Base-by-base conservation (phyloP, 2,329 filamentous ascomycete genomes). In the Elsinoe arachidis region DNA sequence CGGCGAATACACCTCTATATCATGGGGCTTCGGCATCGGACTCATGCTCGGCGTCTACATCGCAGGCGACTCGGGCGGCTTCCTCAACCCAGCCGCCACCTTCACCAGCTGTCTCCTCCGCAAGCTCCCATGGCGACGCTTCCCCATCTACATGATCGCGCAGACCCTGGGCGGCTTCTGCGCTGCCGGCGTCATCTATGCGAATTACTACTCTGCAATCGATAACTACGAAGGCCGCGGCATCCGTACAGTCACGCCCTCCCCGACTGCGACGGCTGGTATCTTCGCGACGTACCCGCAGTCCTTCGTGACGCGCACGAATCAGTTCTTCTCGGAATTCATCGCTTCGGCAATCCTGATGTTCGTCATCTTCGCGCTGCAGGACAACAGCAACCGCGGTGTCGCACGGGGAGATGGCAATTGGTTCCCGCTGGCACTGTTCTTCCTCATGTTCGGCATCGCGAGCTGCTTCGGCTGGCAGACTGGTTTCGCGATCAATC, bases 391-490 rank as follows among this genome's bases (percentile, higher is more conserved):
- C 14, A 68, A 69, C 41, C 64, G 65, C 1, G 70, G 68, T 59
- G 54, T 70, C 35, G 43, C 53, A 7, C 57, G 43, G 46, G 58
- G 56, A 11, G 80, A 80, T 3, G 80, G 80, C 0, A 73, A 75
- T 1, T 62, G 80, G 26, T 74, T 81, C 55, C 82, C 82, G 0
- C 69, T 86, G 5, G 76, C 71, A 3, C 68, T 84, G 26, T 81
- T 85, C 68, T 83, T 84, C 67, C 69, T 85, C 55, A 79, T 85
- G 60, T 84, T 85, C 64, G 82, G 81, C 12, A 80, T 85, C 38
- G 82, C 82, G 21, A 80, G 81, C 21, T 83, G 80, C 65, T 85
- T 84, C 64, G 83, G 83, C 7, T 85, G 81, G 81, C 80, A 85
- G 67, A 86, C 82, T 2, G 82, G 83, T 57, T 64, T 60, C 43